Evolutionary conservation across 805 yeast genomes (phyloP).

Genomic region (Debaryomyces hansenii): DNA sequence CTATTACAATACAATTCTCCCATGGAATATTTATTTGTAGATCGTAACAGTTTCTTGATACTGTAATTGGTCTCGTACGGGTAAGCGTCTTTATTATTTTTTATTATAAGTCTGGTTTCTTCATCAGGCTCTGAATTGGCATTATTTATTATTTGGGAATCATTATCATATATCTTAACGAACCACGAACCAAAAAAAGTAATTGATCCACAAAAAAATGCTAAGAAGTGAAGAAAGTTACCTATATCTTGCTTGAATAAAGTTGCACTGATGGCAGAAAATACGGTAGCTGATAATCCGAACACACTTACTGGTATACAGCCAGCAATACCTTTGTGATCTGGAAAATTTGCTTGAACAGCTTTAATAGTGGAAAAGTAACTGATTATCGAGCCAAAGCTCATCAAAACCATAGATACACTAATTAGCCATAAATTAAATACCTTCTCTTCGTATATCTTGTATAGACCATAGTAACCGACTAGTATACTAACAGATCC

Average conservation of each 20-base stretch:
- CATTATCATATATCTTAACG: constrained; percentile 26
- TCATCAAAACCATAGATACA: constrained; percentile 52
- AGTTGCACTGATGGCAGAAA: constrained; percentile 55
- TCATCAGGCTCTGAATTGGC: too few relatives aligned
- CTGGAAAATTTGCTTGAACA: constrained; percentile 65
- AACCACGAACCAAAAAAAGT: constrained; percentile 48
- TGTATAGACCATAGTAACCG: constrained; percentile 54
- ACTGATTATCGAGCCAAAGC: constrained; percentile 66
- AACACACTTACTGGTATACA: constrained; percentile 67
- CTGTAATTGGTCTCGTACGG: too few relatives aligned
- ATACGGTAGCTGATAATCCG: constrained; percentile 70
- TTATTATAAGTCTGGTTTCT: too few relatives aligned
- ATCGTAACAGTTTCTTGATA: too few relatives aligned
- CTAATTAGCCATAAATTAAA: constrained; percentile 45
- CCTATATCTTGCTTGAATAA: constrained; percentile 54
- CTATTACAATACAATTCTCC: too few relatives aligned
- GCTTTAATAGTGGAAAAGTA: constrained; percentile 59
- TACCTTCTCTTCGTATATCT: constrained; percentile 42
- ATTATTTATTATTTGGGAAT: neutral
- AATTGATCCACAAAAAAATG: constrained; percentile 49
- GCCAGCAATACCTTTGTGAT: constrained; percentile 68
- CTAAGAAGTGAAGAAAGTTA: constrained; percentile 55
- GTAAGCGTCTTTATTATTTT: too few relatives aligned
- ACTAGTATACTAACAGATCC: constrained; percentile 56
- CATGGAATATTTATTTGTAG: too few relatives aligned